Evolutionary conservation across 371 early-diverging fungal species (phyloP), one percentile per base, ranked within the genome.

Genomic region (Circinella umbellata): DNA sequence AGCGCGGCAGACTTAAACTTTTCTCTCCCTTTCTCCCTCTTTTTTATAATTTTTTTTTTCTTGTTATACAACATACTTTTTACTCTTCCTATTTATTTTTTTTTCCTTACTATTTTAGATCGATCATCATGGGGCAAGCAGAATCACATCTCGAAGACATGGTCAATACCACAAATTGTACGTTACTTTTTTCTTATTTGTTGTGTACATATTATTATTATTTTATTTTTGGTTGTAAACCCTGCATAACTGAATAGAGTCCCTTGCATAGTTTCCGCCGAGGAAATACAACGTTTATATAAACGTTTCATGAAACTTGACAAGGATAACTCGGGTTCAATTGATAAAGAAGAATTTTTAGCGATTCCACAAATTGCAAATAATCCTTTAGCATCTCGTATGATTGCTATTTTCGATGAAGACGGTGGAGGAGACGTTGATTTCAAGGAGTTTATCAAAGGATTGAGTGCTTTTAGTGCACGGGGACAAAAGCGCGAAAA

Each of bases 341-440:
- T 99, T 66, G 97, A 97, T 74, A 94, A 92, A 77, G 95, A 96
- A 70, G 99, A 99, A 81, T 98, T 99, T 74, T 82, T 97, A 66
- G 84, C 93, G 6, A 94, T 95, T 73, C 98, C 98, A 47, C 96
- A 95, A 81, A 94, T 99, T 63, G 95, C 97, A 36, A 93, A 88
- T 79, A 99, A 99, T 82, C 99, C 99, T 54, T 87, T 99, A 42
- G 98, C 98, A 3, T 91, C 93, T 34, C 91, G 98, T 46, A 86
- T 99, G 76, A 92, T 99, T 77, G 95, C 94, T 71, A 94, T 97
- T 69, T 95, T 99, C 74, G 99, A 99, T 79, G 92, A 91, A 65
- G 98, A 99, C 77, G 98, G 97, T 59, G 94, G 95, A 63, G 99
- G 99, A 64, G 97, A 97, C 81, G 94, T 99, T 4, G 97, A 99